These are phyloP conservation scores for Russula vinacea DNA, from an alignment of 768 basidiomycete genomes.

Conservation along the genomic window DNA sequence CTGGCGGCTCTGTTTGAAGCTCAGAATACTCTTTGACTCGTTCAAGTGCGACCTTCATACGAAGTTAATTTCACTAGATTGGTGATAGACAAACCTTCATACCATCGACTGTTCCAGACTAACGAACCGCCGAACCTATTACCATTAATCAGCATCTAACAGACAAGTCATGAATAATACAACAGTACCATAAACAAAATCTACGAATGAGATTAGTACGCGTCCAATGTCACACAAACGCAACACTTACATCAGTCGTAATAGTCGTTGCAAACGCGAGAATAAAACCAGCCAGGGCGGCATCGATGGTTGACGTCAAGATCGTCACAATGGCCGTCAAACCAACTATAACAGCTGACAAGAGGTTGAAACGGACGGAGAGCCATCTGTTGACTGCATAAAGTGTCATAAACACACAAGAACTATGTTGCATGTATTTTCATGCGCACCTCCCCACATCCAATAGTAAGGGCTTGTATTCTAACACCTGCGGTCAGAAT, in stretches of 20 bases:
- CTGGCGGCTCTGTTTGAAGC: slow-evolving; percentile 69
- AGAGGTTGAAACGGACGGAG: slow-evolving; percentile 79
- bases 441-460: slow-evolving; percentile 75
- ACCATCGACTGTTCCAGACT: slow-evolving; percentile 93
- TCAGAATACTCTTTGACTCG: slow-evolving; percentile 91
- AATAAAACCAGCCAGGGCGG: slow-evolving; percentile 82
- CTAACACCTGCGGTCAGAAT: slow-evolving; percentile 32
- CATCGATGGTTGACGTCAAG: slow-evolving; percentile 65
- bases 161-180: background rate
- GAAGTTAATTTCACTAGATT: background rate
- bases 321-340: slow-evolving; percentile 66
- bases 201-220: slow-evolving; percentile 31
- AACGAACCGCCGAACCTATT: slow-evolving; percentile 72
- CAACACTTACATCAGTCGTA: slow-evolving; percentile 55
- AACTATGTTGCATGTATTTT: background rate
- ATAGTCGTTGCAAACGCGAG: slow-evolving; percentile 80
- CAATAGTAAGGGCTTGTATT: slow-evolving; percentile 78
- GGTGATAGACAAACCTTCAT: slow-evolving; percentile 15
- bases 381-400: slow-evolving; percentile 83
- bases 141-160: slow-evolving; percentile 13
- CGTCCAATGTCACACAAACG: background rate
- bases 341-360: slow-evolving; percentile 71
- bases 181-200: slow-evolving; percentile 39
- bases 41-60: slow-evolving; percentile 69
- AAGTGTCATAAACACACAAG: slow-evolving; percentile 12